A percentile compares a stretch with the other conserved stretches of the same genome.
Evolutionary conservation across 179 eudicot species (phyloP).

Genomic region (Silene vulgaris): DNA sequence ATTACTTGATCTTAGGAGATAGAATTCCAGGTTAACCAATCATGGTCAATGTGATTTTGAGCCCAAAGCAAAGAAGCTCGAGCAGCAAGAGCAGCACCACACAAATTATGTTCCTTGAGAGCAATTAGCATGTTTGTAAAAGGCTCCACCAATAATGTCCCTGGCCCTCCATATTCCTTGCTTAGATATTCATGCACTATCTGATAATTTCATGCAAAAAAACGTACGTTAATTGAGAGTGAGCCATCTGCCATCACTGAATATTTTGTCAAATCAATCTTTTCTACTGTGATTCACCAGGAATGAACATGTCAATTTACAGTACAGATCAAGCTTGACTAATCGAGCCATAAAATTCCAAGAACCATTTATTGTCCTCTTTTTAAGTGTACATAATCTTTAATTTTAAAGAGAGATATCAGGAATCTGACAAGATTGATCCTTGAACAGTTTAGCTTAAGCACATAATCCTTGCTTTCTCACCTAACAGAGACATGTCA

Average conservation of each 20-base stretch:
- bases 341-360: slow-evolving; percentile 16
- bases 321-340: background rate
- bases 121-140: slow-evolving; percentile 56
- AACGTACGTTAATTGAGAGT: slow-evolving; percentile 7
- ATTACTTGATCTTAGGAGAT: slow-evolving; percentile 27
- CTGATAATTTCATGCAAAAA: slow-evolving; percentile 32
- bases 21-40: slow-evolving; percentile 52
- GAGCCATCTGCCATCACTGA: slow-evolving; percentile 11
- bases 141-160: slow-evolving; percentile 65
- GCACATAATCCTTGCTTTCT: background rate
- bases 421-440: no score
- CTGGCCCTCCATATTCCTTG: slow-evolving; percentile 64
- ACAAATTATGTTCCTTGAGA: slow-evolving; percentile 53
- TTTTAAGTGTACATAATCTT: background rate
- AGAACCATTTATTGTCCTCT: slow-evolving; percentile 8
- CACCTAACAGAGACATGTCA: no score
- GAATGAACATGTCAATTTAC: slow-evolving; percentile 19
- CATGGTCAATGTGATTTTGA: slow-evolving; percentile 42
- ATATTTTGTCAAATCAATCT: slow-evolving; percentile 17
- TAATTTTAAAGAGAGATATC: no score
- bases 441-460: background rate
- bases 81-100: slow-evolving; percentile 49
- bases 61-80: slow-evolving; percentile 49
- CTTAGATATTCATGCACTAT: slow-evolving; percentile 48
- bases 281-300: slow-evolving; percentile 3